These are phyloP conservation scores for Cardiospermum halicacabum DNA, from an alignment of 345 rosid genomes.

Conservation along the genomic window DNA sequence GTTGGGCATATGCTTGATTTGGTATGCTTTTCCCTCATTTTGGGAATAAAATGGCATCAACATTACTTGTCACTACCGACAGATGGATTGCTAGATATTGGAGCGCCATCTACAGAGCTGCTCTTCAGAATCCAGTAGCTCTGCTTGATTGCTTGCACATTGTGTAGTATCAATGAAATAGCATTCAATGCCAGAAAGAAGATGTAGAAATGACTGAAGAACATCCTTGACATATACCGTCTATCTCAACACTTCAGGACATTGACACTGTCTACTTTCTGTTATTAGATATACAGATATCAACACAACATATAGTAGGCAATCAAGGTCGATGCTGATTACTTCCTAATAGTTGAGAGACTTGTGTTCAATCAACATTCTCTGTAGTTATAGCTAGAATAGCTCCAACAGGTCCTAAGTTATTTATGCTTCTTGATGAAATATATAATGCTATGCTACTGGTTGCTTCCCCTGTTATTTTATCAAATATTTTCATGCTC, in stretches of 20 bases:
- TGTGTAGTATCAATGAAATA: no score
- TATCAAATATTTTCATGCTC: no score
- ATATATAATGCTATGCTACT: no score
- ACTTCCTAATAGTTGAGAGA: slow-evolving; percentile 28
- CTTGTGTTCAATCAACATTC: no score
- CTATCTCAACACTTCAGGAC: slow-evolving; percentile 82
- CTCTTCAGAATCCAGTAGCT: slow-evolving; percentile 94
- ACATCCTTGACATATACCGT: slow-evolving; percentile 92
- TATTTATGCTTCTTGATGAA: no score
- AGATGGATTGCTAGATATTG: slow-evolving; percentile 85
- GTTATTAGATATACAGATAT: slow-evolving; percentile 89
- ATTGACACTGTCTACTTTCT: slow-evolving; percentile 64
- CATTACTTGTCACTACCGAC: slow-evolving; percentile 80
- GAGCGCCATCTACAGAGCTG: slow-evolving; percentile 89
- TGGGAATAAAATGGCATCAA: slow-evolving; percentile 96
- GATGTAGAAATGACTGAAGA: slow-evolving; percentile 79
- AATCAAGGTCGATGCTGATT: slow-evolving; percentile 54
- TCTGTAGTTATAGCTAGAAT: no score
- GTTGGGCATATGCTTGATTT: slow-evolving; percentile 98
- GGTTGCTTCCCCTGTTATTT: no score
- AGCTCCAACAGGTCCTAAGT: no score
- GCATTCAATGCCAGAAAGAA: slow-evolving; percentile 92
- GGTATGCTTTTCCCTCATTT: slow-evolving; percentile 96
- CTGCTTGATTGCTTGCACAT: slow-evolving; percentile 90
- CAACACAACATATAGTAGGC: slow-evolving; percentile 86